phyloP scores from a whole-genome alignment of 148 eudicot genomes.

The Cornus controversa region DNA sequence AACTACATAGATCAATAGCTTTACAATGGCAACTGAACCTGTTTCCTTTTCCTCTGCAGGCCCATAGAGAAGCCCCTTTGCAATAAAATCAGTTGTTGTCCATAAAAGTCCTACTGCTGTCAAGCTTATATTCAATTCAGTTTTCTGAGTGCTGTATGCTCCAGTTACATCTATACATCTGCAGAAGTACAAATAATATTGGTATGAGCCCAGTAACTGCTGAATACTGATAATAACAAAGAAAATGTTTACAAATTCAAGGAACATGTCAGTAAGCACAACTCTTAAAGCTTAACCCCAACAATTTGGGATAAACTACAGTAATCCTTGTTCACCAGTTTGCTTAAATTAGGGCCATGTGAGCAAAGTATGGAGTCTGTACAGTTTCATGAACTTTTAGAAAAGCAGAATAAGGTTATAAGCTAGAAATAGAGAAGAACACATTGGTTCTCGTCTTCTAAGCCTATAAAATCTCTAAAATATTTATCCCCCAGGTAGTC shows the following conservation, averaged over 20 bases:
- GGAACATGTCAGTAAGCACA: background rate
- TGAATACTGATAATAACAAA: background rate
- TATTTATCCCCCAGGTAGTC: no score
- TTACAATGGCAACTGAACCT: constrained; percentile 26
- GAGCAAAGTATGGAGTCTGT: background rate
- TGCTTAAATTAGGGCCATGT: background rate
- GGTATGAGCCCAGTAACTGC: background rate
- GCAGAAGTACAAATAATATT: constrained; percentile 16
- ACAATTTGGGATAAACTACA: background rate
- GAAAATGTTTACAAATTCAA: background rate
- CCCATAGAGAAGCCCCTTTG: constrained; percentile 56
- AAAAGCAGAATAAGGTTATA: background rate
- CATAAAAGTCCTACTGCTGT: constrained; percentile 93
- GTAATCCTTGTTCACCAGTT: background rate
- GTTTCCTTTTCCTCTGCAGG: constrained; percentile 41
- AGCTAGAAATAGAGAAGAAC: background rate
- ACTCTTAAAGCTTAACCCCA: constrained; percentile 5
- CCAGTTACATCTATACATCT: constrained; percentile 97
- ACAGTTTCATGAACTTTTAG: background rate
- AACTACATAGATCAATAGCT: background rate
- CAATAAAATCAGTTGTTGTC: constrained; percentile 96
- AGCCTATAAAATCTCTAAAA: no score
- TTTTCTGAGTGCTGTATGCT: constrained; percentile 89
- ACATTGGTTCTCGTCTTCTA: no score
- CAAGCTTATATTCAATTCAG: constrained; percentile 93